phyloP scores from a whole-genome alignment of 2,329 filamentous ascomycete genomes.

The Westerdykella aurantiaca region DNA sequence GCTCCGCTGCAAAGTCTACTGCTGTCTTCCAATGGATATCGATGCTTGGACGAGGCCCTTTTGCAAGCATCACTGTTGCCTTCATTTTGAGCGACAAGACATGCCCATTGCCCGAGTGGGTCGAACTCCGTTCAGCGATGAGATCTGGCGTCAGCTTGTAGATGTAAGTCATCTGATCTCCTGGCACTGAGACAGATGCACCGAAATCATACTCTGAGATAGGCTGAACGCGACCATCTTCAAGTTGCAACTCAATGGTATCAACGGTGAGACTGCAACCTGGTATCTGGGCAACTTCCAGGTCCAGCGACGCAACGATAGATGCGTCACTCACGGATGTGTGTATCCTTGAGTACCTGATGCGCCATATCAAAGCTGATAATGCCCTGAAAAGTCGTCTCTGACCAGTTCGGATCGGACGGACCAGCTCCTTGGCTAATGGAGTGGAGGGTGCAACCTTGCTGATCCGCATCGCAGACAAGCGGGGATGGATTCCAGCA shows the following conservation, averaged over 20 bases:
- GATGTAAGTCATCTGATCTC: slow-evolving; percentile 70
- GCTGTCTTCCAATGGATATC: slow-evolving; percentile 62
- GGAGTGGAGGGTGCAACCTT: slow-evolving; percentile 64
- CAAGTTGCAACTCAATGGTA: slow-evolving; percentile 53
- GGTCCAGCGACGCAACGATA: slow-evolving; percentile 64
- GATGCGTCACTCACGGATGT: slow-evolving; percentile 47
- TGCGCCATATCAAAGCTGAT: slow-evolving; percentile 65
- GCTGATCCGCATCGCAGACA: slow-evolving; percentile 70
- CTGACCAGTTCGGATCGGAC: slow-evolving; percentile 59
- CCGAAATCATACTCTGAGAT: slow-evolving; percentile 40
- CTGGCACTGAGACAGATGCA: slow-evolving; percentile 57
- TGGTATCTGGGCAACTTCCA: slow-evolving; percentile 67
- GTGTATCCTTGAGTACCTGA: slow-evolving; percentile 64
- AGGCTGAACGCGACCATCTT: slow-evolving; percentile 54
- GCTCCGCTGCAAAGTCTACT: slow-evolving; percentile 57
- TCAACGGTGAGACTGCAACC: slow-evolving; percentile 61
- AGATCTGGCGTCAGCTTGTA: slow-evolving; percentile 54
- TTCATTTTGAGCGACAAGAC: slow-evolving; percentile 55
- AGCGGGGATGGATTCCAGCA: slow-evolving; percentile 55
- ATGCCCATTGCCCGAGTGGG: slow-evolving; percentile 38
- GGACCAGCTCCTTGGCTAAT: slow-evolving; percentile 53
- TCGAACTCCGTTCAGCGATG: slow-evolving; percentile 43
- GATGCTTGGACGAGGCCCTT: slow-evolving; percentile 56
- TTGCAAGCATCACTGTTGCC: slow-evolving; percentile 54
- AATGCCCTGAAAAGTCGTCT: slow-evolving; percentile 59